Evolutionary conservation across 1,284 basidiomycete genomes (phyloP), one percentile per base, ranked within the genome.

Genomic region (Ceratobasidium theobromae): DNA sequence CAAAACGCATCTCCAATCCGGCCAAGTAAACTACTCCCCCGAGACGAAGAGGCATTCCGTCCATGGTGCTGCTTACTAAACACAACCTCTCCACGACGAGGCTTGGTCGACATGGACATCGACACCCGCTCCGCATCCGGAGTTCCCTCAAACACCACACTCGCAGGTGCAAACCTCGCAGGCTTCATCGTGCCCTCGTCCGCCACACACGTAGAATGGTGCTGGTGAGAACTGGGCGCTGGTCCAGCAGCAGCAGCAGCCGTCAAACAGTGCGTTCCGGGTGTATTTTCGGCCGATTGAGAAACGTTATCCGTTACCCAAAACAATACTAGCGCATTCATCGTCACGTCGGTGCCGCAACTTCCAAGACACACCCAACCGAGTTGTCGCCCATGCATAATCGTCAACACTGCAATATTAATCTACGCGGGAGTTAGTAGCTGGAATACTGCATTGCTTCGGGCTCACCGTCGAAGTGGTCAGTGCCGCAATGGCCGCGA

Each of bases 301-400:
- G 16, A 18, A 25, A 23, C 48, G 35, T 35, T 49, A 18, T 62
- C 58, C 35, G 77, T 78, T 6, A 79, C 78, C 75, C 76, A 79
- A 72, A 77, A 79, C 18, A 80, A 71, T 1, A 78, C 77, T 23
- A 76, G 64, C 5, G 78, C 78, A 65, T 80, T 80, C 62, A 78
- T 62, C 21, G 78, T 74, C 45, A 82, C 82, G 71, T 85, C 83
- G 12, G 74, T 75, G 4, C 79, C 80, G 69, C 84, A 86, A 65
- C 79, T 79, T 12, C 77, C 78, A 1, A 86, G 75, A 71, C 83
- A 84, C 16, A 85, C 77, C 80, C 80, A 84, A 3, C 78, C 82
- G 12, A 82, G 75, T 71, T 85, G 78, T 33, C 75, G 72, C 4
- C 84, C 84, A 43, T 82, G 73, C 73, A 82, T 72, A 27, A 79